Percentiles rank a stretch among this genome's conserved stretches.
Conservation (phyloP, 768 basidiomycete genomes). For the Tubosaeta brunneosetosa region DNA sequence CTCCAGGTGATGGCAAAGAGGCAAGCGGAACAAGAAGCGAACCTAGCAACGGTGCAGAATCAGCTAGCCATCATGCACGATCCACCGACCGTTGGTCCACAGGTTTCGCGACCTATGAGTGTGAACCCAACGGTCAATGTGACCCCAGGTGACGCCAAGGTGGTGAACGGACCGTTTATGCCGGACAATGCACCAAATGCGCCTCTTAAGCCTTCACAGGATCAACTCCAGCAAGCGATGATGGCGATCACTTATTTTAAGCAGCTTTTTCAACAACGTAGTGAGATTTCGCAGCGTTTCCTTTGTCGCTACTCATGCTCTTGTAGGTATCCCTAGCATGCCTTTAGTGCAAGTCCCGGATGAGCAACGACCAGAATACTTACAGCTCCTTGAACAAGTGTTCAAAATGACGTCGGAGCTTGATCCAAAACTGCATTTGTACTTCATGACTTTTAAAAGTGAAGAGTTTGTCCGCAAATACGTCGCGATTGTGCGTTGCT, state of each 20-base stretch:
- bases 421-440: conserved; percentile 47
- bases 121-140: conserved; percentile 10
- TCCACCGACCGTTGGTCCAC: conserved; percentile 9
- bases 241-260: conserved; percentile 31
- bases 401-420: conserved; percentile 43
- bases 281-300: conserved; percentile 17
- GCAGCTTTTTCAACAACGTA: conserved; percentile 31
- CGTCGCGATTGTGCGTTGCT: conserved; percentile 48
- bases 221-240: conserved; percentile 31
- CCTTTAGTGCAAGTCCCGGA: conserved; percentile 39
- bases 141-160: conserved; percentile 16
- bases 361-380: conserved; percentile 53
- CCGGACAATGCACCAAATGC: conserved; percentile 2
- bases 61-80: conserved; percentile 19
- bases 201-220: conserved; percentile 24
- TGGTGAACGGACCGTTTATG: conserved; percentile 7
- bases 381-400: conserved; percentile 45
- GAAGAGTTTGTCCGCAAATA: conserved; percentile 47
- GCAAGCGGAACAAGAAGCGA: conserved; percentile 23
- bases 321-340: conserved; percentile 35
- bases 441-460: conserved; percentile 41
- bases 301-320: conserved; percentile 9
- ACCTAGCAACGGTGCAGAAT: conserved; percentile 16
- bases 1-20: conserved; percentile 14
- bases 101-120: conserved; percentile 16